Conservation (phyloP, 129 eudicot species). For the Flaveria sonorensis region DNA sequence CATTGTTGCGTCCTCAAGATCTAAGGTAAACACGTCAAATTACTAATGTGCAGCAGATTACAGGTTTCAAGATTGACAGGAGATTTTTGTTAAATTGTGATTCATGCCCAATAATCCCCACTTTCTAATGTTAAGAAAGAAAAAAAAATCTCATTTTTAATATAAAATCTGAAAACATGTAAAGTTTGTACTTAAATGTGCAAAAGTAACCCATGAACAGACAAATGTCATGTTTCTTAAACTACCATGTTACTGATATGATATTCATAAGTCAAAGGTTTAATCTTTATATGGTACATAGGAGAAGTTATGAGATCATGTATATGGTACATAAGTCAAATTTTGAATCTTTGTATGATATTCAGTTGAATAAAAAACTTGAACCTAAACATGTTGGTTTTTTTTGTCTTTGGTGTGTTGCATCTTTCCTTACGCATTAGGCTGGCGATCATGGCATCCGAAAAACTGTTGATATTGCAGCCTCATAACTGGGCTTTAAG, state of each 20-base stretch:
- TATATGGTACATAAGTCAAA: no score
- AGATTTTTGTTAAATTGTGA: constrained; percentile 34
- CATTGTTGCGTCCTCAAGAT: constrained; percentile 73
- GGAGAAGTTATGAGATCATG: background rate
- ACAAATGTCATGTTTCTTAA: constrained; percentile 9
- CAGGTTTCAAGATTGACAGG: constrained; percentile 49
- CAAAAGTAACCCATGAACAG: constrained; percentile 10
- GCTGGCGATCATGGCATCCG: constrained; percentile 98
- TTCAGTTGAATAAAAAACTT: no score
- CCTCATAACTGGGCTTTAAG: constrained; percentile 95
- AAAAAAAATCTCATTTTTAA: background rate
- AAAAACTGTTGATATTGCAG: constrained; percentile 77
- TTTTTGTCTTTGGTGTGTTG: constrained; percentile 30
- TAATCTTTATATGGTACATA: background rate
- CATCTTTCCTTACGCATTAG: constrained; percentile 40
- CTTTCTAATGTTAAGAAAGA: constrained; percentile 4
- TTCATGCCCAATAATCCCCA: constrained; percentile 21
- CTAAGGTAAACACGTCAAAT: constrained; percentile 2
- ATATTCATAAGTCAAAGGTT: background rate
- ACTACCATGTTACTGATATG: constrained; percentile 6
- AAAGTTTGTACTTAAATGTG: constrained; percentile 7
- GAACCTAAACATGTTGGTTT: constrained; percentile 1
- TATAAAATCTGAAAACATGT: constrained; percentile 4
- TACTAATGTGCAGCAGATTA: background rate
- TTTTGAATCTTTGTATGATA: no score